Percentiles rank a stretch among this genome's conserved stretches.
Conservation (phyloP, 176 grass and related monocot genomes). For the Hordeum marinum region DNA sequence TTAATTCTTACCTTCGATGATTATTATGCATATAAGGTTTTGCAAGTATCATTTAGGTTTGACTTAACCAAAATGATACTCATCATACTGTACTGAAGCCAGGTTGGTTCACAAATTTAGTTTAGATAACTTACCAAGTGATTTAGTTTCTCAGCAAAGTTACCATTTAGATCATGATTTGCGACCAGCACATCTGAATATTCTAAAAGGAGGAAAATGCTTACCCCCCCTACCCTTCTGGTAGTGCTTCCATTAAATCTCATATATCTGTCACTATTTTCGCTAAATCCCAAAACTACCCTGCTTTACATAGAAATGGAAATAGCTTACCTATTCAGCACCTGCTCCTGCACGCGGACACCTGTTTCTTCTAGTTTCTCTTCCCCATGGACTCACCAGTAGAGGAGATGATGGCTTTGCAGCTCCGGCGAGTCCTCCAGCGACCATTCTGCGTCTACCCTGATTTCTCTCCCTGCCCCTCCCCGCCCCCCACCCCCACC, state of each 20-base stretch:
- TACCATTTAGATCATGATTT: conserved; percentile 1
- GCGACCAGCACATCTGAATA: neutral
- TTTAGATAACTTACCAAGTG: neutral
- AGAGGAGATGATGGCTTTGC: neutral
- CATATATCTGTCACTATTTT: no score
- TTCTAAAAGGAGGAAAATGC: neutral
- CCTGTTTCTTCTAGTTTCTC: neutral
- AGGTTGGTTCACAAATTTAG: neutral
- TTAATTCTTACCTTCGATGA: neutral
- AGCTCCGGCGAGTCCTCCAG: no score
- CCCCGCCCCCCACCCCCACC: no score
- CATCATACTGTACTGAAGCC: neutral
- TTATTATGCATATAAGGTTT: neutral
- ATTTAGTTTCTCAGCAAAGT: neutral
- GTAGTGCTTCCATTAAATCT: no score
- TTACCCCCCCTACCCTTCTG: neutral
- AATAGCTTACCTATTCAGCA: no score
- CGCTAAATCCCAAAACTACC: no score
- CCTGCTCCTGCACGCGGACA: neutral
- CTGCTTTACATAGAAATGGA: no score
- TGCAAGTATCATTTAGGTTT: neutral
- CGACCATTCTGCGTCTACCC: no score
- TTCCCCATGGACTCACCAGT: neutral
- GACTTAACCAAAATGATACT: neutral
- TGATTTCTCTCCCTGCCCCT: no score